A percentile compares a stretch with the other conserved stretches of the same genome.
These are phyloP conservation scores for Pontederia paniculata DNA, from an alignment of 176 grass and related monocot species.

Conservation along the genomic window DNA sequence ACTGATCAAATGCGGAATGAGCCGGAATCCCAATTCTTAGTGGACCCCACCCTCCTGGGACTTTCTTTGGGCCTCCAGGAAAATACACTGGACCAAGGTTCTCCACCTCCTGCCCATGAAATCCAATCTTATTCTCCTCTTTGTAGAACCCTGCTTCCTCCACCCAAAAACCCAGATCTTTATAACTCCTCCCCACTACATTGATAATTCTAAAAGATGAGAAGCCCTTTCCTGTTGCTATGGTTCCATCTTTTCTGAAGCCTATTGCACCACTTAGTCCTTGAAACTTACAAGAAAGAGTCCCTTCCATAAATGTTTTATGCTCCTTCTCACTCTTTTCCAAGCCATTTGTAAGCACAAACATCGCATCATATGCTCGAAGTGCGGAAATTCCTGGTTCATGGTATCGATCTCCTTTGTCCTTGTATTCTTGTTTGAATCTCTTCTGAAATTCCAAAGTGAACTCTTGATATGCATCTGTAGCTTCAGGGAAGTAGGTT, in stretches of 20 bases:
- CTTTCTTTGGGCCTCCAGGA: conserved; percentile 10
- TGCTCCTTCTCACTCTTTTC: background rate
- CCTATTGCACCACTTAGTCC: conserved; percentile 19
- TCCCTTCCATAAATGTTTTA: background rate
- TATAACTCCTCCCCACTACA: conserved; percentile 5
- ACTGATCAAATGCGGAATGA: conserved; percentile 6
- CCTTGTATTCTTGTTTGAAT: background rate
- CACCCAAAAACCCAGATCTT: conserved; percentile 21
- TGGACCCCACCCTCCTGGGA: conserved; percentile 17
- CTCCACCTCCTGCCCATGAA: background rate
- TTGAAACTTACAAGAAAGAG: background rate
- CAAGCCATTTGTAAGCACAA: background rate
- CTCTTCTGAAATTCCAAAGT: background rate
- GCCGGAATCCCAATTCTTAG: conserved; percentile 23
- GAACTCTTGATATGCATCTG: background rate
- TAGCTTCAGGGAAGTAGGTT: background rate
- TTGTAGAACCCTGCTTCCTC: conserved; percentile 12
- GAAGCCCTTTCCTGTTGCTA: background rate
- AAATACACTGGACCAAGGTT: conserved; percentile 7
- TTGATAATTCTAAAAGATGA: conserved; percentile 15
- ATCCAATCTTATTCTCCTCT: background rate
- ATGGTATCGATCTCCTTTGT: background rate
- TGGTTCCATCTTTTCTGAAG: background rate
- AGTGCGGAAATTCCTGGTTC: conserved; percentile 15
- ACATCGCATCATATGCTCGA: conserved; percentile 26